Percentiles rank a stretch among this genome's conserved stretches.
These are phyloP conservation scores for Boehmeria nivea DNA, from an alignment of 306 rosid genomes.

Conservation along the genomic window DNA sequence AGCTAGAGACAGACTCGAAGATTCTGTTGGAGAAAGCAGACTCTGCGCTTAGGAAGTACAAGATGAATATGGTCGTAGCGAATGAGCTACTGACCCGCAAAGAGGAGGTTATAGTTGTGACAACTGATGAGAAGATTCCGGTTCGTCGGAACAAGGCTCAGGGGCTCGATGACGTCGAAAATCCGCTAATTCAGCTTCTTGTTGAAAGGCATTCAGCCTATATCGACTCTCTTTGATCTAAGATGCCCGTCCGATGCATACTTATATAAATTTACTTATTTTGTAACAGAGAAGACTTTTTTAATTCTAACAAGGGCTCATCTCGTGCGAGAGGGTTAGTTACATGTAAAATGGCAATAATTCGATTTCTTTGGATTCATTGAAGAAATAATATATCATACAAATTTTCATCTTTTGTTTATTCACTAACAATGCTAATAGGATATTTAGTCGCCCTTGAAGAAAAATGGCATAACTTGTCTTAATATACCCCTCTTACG, in stretches of 20 bases:
- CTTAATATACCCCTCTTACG: too few relatives aligned
- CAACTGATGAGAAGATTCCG: slow-evolving; percentile 37
- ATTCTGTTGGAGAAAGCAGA: slow-evolving; percentile 78
- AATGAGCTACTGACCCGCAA: slow-evolving; percentile 82
- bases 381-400: not conserved
- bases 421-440: too few relatives aligned
- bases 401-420: too few relatives aligned
- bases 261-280: not conserved
- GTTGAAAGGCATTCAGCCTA: slow-evolving; percentile 56
- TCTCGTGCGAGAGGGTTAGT: too few relatives aligned
- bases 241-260: slow-evolving; percentile 1
- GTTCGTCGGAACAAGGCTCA: slow-evolving; percentile 47
- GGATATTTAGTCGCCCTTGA: not conserved
- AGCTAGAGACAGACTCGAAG: slow-evolving; percentile 89
- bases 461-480: not conserved
- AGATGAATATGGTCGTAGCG: slow-evolving; percentile 88
- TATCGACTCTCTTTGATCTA: slow-evolving; percentile 29
- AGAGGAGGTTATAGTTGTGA: slow-evolving; percentile 78
- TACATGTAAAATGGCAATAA: too few relatives aligned
- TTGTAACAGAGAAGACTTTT: not conserved
- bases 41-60: slow-evolving; percentile 67
- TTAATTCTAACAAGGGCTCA: too few relatives aligned
- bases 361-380: not conserved
- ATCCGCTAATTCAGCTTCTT: slow-evolving; percentile 58
- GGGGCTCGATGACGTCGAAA: slow-evolving; percentile 56